Conservation (phyloP, 345 rosid genomes). For the Aquilaria malaccensis region DNA sequence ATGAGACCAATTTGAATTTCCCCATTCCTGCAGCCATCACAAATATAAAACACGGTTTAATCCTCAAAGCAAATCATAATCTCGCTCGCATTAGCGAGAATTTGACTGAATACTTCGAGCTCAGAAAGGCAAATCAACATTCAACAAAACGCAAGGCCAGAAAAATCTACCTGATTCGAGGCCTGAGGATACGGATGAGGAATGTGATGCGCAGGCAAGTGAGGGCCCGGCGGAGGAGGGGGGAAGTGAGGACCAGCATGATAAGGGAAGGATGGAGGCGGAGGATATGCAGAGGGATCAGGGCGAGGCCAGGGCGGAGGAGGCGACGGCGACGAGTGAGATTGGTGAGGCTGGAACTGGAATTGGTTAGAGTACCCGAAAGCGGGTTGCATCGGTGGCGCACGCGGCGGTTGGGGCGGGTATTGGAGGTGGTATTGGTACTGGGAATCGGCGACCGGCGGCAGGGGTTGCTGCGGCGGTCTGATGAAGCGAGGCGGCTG, state of each 20-base stretch:
- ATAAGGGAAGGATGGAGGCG: slow-evolving; percentile 28
- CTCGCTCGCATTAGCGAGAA: too few relatives aligned
- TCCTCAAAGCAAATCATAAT: neutral
- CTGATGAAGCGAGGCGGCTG: slow-evolving; percentile 42
- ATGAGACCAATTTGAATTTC: slow-evolving; percentile 52
- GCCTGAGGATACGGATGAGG: slow-evolving; percentile 32
- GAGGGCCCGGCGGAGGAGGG: slow-evolving; percentile 35
- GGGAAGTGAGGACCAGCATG: slow-evolving; percentile 31
- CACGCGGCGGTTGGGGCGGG: slow-evolving; percentile 17
- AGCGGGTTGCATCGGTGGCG: slow-evolving; percentile 22
- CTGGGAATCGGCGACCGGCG: slow-evolving; percentile 38
- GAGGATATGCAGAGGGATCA: slow-evolving; percentile 25
- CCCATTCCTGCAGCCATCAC: slow-evolving; percentile 55
- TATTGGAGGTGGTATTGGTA: slow-evolving; percentile 17
- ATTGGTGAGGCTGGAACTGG: slow-evolving; percentile 30
- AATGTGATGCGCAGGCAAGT: slow-evolving; percentile 26
- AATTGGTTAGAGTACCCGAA: slow-evolving; percentile 31
- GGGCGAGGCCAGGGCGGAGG: slow-evolving; percentile 34
- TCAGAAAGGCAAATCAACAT: neutral
- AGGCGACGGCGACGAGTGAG: slow-evolving; percentile 22
- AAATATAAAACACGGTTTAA: neutral
- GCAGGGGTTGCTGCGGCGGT: slow-evolving; percentile 35
- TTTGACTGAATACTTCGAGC: too few relatives aligned
- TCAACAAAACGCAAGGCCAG: neutral
- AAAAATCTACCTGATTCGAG: slow-evolving; percentile 23